Evolutionary conservation across 257 asterid species (phyloP).

Genomic region (Solanum megistacrolobum): DNA sequence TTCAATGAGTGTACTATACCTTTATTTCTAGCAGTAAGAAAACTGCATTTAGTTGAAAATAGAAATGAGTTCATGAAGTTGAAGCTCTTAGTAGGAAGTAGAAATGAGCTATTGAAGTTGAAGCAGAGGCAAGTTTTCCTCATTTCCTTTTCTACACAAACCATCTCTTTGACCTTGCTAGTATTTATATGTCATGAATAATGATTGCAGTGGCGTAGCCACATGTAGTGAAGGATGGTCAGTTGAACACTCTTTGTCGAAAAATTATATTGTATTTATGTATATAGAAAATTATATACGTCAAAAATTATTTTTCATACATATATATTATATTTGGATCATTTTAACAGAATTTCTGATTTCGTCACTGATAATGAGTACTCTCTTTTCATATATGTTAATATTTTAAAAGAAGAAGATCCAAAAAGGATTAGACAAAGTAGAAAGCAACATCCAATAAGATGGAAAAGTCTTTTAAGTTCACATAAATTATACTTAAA

Average conservation of each 20-base stretch:
- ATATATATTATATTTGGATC: background rate
- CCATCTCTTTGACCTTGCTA: background rate
- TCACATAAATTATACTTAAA: background rate
- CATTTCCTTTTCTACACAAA: slow-evolving; percentile 30
- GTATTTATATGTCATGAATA: background rate
- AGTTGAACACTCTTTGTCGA: background rate
- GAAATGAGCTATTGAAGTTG: slow-evolving; percentile 32
- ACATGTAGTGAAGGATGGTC: background rate
- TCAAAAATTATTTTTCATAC: too few species aligned
- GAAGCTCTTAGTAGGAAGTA: slow-evolving; percentile 22
- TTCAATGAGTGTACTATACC: slow-evolving; percentile 14
- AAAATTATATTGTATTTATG: background rate
- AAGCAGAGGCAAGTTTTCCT: slow-evolving; percentile 25
- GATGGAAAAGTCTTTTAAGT: slow-evolving; percentile 3
- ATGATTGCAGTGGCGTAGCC: background rate
- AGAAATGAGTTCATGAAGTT: background rate
- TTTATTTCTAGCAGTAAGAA: slow-evolving; percentile 19
- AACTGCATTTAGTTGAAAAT: background rate
- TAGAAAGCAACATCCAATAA: slow-evolving; percentile 19
- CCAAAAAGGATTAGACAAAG: slow-evolving; percentile 9
- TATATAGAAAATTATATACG: too few species aligned
- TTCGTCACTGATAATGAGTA: background rate
- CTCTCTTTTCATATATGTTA: background rate
- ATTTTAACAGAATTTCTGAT: fast-evolving
- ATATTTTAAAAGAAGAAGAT: background rate